A percentile compares a stretch with the other conserved stretches of the same genome.
These are phyloP conservation scores for Cryptococcus hybrid DNA, from an alignment of 1,284 basidiomycete species.

Conservation along the genomic window DNA sequence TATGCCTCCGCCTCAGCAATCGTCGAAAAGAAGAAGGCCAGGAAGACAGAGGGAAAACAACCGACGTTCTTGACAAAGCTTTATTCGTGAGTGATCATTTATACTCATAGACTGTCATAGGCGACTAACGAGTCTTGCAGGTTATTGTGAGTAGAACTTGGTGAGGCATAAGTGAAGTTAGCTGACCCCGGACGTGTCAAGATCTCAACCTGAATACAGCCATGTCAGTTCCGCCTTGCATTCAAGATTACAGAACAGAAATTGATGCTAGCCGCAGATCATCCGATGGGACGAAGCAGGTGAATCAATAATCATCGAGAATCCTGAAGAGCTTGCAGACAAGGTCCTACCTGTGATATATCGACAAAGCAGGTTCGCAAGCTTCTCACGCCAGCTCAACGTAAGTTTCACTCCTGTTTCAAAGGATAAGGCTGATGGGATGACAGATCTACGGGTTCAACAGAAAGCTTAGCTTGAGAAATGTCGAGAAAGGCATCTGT, in stretches of 20 bases:
- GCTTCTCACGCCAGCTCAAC: constrained; percentile 90
- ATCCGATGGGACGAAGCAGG: constrained; percentile 87
- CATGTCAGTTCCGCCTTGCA: constrained; percentile 5
- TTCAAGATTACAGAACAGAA: too few relatives aligned
- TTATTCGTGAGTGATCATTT: constrained; percentile 61
- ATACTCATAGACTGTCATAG: too few relatives aligned
- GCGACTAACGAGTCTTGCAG: too few relatives aligned
- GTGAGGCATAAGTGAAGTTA: constrained; percentile 5
- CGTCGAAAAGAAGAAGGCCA: constrained; percentile 6
- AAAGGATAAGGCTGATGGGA: constrained; percentile 5
- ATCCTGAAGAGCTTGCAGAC: constrained; percentile 81
- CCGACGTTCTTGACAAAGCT: constrained; percentile 89
- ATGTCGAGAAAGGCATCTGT: constrained; percentile 85
- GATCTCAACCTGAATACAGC: constrained; percentile 29
- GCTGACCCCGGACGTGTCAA: constrained; percentile 21
- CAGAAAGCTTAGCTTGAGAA: constrained; percentile 80
- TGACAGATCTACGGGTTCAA: constrained; percentile 88
- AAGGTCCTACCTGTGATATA: constrained; percentile 86
- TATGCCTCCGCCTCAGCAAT: not conserved
- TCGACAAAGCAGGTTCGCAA: constrained; percentile 87
- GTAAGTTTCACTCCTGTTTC: constrained; percentile 54
- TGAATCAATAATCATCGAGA: constrained; percentile 86
- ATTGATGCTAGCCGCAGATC: constrained; percentile 52
- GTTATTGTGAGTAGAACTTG: not conserved
- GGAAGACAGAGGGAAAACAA: constrained; percentile 57